Evolutionary conservation across 805 yeast species (phyloP), one percentile per base, ranked within the genome.

Genomic region (Sugiyamaella marilandica): DNA sequence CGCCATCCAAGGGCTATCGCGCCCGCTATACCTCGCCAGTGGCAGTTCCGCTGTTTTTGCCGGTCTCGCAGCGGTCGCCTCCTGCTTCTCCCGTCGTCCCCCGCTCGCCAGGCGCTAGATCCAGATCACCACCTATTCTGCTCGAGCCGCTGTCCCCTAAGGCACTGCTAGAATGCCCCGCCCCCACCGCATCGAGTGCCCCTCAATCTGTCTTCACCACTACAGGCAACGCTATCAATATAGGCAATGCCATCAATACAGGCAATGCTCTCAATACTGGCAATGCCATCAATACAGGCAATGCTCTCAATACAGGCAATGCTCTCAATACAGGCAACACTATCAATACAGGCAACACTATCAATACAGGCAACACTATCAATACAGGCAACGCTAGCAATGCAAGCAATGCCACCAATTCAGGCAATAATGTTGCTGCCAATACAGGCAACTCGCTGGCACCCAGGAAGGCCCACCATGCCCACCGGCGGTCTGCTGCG

Each of bases 401-500:
- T 16, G 5, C 39, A 5, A 5, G 5, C 14, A 16, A 16, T n/a
- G 8, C 39, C 8, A n/a, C n/a, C 16, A 32, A 46, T 34, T 31
- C 50, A 3, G 18, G 34, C n/a, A 33, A 14, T 50, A 14, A 34
- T 36, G 10, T 32, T 21, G 45, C 41, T 21, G 43, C 41, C 24
- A 24, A 24, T 24, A 24, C 29, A 5, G 16, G 21, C 33, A 31
- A 47, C 19, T 46, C 50, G 24, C 29, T 24, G 7, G 29, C 29
- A 5, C 29, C 29, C 29, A 47, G 52, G 13, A 41, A 36, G 7
- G 45, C 45, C 21, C 46, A 52, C 29, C 96, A 89, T 69, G 79
- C 87, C 44, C 96, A 89, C 63, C 80, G 87, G 62, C 73, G 96
- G 49, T 88, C 96, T 0, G 90, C 92, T 19, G 96, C 96, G 0